Conservation (phyloP, 148 eudicot genomes). For the Diospyros kaki region DNA sequence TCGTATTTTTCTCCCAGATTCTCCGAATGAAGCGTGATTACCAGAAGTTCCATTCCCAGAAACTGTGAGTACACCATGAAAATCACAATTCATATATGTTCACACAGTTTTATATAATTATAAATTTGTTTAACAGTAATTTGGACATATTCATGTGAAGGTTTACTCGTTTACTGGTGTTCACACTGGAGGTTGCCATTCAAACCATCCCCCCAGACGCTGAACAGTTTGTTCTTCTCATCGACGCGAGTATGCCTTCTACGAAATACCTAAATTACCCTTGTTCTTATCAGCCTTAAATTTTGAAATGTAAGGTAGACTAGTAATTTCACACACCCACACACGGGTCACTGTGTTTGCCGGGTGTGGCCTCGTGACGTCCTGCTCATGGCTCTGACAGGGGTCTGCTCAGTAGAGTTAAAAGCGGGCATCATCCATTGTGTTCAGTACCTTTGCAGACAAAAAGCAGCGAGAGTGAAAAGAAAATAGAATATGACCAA, state of each 20-base stretch:
- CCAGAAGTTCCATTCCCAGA: constrained; percentile 85
- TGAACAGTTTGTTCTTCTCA: constrained; percentile 73
- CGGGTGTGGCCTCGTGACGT: constrained; percentile 37
- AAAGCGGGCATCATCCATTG: too few species aligned
- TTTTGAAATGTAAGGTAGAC: constrained; percentile 29
- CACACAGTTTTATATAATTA: too few species aligned
- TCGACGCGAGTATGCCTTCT: constrained; percentile 81
- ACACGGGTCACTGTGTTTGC: constrained; percentile 2
- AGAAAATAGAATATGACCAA: too few species aligned
- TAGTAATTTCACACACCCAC: constrained; percentile 7
- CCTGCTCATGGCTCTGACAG: constrained; percentile 9
- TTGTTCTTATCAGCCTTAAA: not conserved
- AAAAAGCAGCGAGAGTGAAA: too few species aligned
- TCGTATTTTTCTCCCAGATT: constrained; percentile 39
- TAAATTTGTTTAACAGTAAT: too few species aligned
- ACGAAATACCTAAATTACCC: not conserved
- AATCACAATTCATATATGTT: not conserved
- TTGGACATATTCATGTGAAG: constrained; percentile 22
- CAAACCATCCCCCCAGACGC: constrained; percentile 78
- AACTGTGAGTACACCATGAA: constrained; percentile 43
- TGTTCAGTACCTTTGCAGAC: too few species aligned
- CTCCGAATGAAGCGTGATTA: constrained; percentile 93
- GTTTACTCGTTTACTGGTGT: constrained; percentile 78
- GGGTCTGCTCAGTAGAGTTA: too few species aligned
- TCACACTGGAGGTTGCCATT: constrained; percentile 92